Evolutionary conservation across 495 filamentous ascomycete species (phyloP).

Genomic region (Evansstolkia leycettana): DNA sequence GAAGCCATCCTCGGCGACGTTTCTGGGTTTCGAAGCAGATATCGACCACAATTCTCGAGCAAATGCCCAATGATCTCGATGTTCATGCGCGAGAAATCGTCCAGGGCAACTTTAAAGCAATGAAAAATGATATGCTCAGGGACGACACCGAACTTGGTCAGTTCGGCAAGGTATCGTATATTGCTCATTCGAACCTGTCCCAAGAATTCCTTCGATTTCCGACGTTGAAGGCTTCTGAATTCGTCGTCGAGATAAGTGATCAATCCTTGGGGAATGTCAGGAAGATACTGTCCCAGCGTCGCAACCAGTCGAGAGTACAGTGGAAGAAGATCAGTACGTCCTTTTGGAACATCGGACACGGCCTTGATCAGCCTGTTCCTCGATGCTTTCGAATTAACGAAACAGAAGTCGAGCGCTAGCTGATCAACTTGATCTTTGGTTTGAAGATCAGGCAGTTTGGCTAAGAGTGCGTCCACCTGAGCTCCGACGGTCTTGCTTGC

Average conservation of each 20-base stretch:
- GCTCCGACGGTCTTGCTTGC: constrained; percentile 96
- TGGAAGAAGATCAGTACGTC: constrained; percentile 83
- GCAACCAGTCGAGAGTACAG: constrained; percentile 85
- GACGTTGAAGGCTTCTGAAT: constrained; percentile 93
- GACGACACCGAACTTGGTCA: constrained; percentile 97
- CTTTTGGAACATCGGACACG: constrained; percentile 87
- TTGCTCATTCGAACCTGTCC: constrained; percentile 90
- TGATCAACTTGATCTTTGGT: constrained; percentile 87
- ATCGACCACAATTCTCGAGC: constrained; percentile 95
- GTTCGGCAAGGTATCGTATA: constrained; percentile 89
- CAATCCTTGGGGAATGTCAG: constrained; percentile 82
- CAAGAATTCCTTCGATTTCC: constrained; percentile 94
- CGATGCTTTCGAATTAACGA: constrained; percentile 96
- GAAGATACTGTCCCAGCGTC: constrained; percentile 86
- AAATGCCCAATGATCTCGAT: constrained; percentile 97
- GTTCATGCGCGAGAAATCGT: constrained; percentile 97
- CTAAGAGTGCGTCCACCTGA: constrained; percentile 84
- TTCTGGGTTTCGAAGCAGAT: constrained; percentile 85
- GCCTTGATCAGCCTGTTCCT: constrained; percentile 88
- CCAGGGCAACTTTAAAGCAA: constrained; percentile 90
- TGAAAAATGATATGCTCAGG: constrained; percentile 99
- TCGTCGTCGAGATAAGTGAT: constrained; percentile 92
- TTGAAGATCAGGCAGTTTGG: constrained; percentile 78
- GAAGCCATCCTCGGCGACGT: constrained; percentile 84
- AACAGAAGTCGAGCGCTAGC: constrained; percentile 90